These are phyloP conservation scores for Epichloe coenophiala DNA, from an alignment of 2,329 filamentous ascomycete genomes.

Conservation along the genomic window DNA sequence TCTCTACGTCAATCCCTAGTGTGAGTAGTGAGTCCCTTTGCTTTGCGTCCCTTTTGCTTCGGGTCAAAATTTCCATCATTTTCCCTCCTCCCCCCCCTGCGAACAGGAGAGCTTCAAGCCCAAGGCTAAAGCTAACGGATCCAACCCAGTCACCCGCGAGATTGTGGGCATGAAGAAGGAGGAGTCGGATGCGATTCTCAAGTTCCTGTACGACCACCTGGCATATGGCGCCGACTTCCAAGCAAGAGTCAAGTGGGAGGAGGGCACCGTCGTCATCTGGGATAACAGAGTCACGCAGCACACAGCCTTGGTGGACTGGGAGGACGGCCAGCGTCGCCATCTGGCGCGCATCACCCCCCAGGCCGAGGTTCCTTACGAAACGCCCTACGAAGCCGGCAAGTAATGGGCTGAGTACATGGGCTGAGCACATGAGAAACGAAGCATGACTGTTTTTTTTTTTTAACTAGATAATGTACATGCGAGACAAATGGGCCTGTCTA, in stretches of 20 bases:
- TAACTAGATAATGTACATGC: no score
- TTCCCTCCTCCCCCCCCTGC: no score
- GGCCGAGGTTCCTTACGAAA: slow-evolving; percentile 67
- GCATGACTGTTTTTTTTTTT: neutral
- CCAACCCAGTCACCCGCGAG: slow-evolving; percentile 53
- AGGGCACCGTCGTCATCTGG: slow-evolving; percentile 74
- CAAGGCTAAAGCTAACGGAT: neutral
- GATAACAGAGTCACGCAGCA: slow-evolving; percentile 73
- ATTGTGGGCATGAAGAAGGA: slow-evolving; percentile 80
- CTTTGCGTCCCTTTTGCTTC: no score
- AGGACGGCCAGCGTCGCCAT: slow-evolving; percentile 63
- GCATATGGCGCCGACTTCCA: slow-evolving; percentile 50
- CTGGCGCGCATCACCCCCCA: slow-evolving; percentile 77
- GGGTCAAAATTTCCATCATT: no score
- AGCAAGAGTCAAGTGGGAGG: slow-evolving; percentile 62
- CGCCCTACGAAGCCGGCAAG: slow-evolving; percentile 24
- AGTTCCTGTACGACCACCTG: slow-evolving; percentile 51
- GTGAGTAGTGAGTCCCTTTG: slow-evolving; percentile 29
- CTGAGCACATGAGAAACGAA: neutral
- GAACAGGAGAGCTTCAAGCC: no score
- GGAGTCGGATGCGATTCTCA: slow-evolving; percentile 63
- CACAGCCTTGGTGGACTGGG: slow-evolving; percentile 71
- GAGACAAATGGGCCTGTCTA: no score
- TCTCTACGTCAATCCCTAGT: slow-evolving; percentile 71
- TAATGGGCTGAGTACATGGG: no score